Base-by-base conservation (phyloP, 2,329 filamentous ascomycete genomes). In the Amphichorda felina region DNA sequence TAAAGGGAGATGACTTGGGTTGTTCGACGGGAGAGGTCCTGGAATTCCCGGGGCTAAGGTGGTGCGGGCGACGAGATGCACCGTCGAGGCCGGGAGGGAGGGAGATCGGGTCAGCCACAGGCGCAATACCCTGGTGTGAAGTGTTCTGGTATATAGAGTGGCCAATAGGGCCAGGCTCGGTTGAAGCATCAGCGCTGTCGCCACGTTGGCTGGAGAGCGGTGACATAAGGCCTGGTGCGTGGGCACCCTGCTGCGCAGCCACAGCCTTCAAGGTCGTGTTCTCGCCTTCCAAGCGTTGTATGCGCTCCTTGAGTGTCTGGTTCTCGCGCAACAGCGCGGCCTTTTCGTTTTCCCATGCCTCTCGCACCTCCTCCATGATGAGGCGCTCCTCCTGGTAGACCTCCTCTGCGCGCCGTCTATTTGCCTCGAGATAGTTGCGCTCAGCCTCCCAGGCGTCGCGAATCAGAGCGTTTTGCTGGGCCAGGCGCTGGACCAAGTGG, bases 341-440 rank as follows among this genome's bases (percentile, higher is more conserved):
- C 46, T 60, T 68, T 43, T 72, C 66, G 11, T 50, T 49, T 16
- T 63, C 50, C 68, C 68, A 72, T 10, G 56, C 49, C 13, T 59
- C 48, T 14, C 64, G 59, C 40, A 70, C 63, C 27, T 68, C 63
- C 35, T 71, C 66, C 63, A 72, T 71, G 38, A 72, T 58, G 34
- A 55, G 55, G 7, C 67, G 63, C 45, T 73, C 68, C 43, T 71
- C 66, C 41, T 63, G 63, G 45, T 72, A 72, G n/a, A 72, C 63
- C 46, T 70, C 64, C 43, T 72, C 70, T 4, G 64, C 68, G 11
- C 67, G 63, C 31, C 62, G 61, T 9, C 69, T 63, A 41, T 66
- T 70, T 6, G 66, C 67, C 45, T 73, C 68, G 38, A 73, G 55
- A 38, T 71, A 62, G 34, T 61, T 64, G 24, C 69, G 63, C 47